These are phyloP conservation scores for Yamadazyma blattariae DNA, from an alignment of 1,139 yeast species.

Conservation along the genomic window DNA sequence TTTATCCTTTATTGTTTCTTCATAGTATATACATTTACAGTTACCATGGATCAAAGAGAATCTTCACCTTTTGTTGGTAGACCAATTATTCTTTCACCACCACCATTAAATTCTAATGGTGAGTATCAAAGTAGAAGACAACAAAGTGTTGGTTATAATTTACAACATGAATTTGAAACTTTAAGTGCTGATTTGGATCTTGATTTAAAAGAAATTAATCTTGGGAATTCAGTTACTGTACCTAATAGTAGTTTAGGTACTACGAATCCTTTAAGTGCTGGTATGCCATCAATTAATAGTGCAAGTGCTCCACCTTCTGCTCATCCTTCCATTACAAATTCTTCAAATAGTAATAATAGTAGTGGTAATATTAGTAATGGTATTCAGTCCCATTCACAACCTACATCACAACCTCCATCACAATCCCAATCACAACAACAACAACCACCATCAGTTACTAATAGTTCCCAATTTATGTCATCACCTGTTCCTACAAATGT, in stretches of 20 bases:
- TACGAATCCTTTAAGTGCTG: background rate
- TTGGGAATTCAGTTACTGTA: background rate
- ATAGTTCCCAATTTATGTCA: slow-evolving; percentile 3
- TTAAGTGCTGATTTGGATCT: slow-evolving; percentile 47
- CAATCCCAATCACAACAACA: background rate
- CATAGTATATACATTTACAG: too few relatives aligned
- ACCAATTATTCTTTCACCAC: slow-evolving; percentile 42
- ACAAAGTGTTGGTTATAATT: slow-evolving; percentile 43
- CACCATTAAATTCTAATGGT: slow-evolving; percentile 26
- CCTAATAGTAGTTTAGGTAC: background rate
- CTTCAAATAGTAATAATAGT: too few relatives aligned
- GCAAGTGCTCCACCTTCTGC: background rate
- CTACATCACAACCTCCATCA: background rate
- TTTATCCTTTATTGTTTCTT: too few relatives aligned
- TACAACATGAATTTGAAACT: slow-evolving; percentile 47
- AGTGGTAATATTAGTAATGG: too few relatives aligned
- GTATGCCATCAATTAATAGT: background rate
- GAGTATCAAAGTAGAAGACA: slow-evolving; percentile 27
- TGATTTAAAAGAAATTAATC: slow-evolving; percentile 28
- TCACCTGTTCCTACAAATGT: slow-evolving; percentile 13
- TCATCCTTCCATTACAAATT: background rate
- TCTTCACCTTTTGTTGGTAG: slow-evolving; percentile 16
- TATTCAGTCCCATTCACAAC: too few relatives aligned
- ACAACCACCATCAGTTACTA: background rate
- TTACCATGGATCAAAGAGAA: slow-evolving; percentile 11